Evolutionary conservation across 2,329 filamentous ascomycete genomes (phyloP), one percentile per base, ranked within the genome.

Genomic region (Camillea tinctor): DNA sequence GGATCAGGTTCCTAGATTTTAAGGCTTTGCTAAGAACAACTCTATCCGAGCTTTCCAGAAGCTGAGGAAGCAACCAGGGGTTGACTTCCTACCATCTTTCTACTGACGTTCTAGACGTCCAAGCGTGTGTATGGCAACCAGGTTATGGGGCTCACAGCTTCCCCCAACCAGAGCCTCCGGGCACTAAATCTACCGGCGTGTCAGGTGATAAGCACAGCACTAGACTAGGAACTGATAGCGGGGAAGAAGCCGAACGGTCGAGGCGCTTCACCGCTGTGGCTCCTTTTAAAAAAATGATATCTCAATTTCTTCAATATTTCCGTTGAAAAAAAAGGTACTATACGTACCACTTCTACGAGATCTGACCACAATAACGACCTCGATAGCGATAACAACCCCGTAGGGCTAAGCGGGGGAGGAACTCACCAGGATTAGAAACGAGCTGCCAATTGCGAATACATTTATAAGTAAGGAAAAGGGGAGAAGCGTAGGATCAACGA

Each of bases 181-280:
- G 50, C 22, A 21, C 19, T 22, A 22, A 24, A 6, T 20, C 11
- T 21, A 21, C 19, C 20, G 50, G 50, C 20, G 19, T 21, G 50
- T 24, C 55, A 62, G 58, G 26, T 57, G 51, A 30, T 15, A 22
- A 58, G 58, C 26, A 55, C 48, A 23, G 30, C 57, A 52, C 63
- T 68, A 61, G 36, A 30, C 56, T 56, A 62, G 64, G 61, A 60
- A 59, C 59, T 52, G 56, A 63, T 63, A 65, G 68, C 68, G 69
- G 67, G 67, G 62, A 67, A 54, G 53, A 52, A 65, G 60, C 68
- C 68, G 68, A 69, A 59, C 57, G 55, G 56, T 8, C 21, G 44
- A 50, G 56, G 55, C 53, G 61, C 60, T 65, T 51, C 56, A 58
- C 50, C 54, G 24, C 17, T 44, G 20, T 52, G 24, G 36, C 21